Percentiles rank a stretch among this genome's conserved stretches.
Conservation (phyloP, 768 basidiomycete species). For the Hortiboletus flavorubellus region DNA sequence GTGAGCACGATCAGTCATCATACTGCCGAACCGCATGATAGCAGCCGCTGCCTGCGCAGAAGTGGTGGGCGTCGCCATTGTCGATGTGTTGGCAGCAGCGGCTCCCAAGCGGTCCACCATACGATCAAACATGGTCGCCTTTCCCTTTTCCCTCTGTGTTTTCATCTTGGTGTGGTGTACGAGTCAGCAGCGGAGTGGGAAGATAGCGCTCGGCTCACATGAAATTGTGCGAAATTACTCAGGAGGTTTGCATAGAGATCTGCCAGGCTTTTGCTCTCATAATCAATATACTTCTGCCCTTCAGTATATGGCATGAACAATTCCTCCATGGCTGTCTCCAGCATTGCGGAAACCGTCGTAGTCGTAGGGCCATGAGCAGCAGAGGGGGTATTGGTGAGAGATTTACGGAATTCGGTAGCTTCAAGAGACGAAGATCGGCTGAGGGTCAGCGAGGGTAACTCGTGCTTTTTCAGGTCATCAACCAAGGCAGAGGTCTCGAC, state of each 20-base stretch:
- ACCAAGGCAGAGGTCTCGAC: conserved; percentile 72
- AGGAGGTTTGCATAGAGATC: conserved; percentile 76
- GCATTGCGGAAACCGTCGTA: conserved; percentile 67
- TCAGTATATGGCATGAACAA: conserved; percentile 93
- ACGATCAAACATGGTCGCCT: conserved; percentile 81
- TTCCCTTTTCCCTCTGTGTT: conserved; percentile 55
- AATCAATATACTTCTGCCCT: conserved; percentile 86
- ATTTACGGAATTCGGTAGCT: conserved; percentile 55
- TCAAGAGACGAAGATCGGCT: conserved; percentile 59
- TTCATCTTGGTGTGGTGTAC: conserved; percentile 41
- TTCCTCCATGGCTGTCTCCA: conserved; percentile 96
- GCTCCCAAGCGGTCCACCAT: conserved; percentile 84
- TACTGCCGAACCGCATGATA: conserved; percentile 87
- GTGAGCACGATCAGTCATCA: conserved; percentile 49
- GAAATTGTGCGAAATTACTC: conserved; percentile 77
- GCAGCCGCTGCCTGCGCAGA: conserved; percentile 86
- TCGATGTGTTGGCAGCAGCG: conserved; percentile 63
- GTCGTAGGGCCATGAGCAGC: conserved; percentile 42
- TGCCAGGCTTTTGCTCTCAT: conserved; percentile 80
- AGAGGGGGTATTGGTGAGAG: conserved; percentile 41
- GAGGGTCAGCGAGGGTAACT: conserved; percentile 65
- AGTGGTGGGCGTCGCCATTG: conserved; percentile 57
- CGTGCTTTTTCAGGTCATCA: conserved; percentile 90
- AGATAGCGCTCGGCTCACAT: conserved; percentile 47
- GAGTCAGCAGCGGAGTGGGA: conserved; percentile 4